Percentiles rank a stretch among this genome's conserved stretches.
Conservation (phyloP, 306 rosid genomes). For the Malus fusca region DNA sequence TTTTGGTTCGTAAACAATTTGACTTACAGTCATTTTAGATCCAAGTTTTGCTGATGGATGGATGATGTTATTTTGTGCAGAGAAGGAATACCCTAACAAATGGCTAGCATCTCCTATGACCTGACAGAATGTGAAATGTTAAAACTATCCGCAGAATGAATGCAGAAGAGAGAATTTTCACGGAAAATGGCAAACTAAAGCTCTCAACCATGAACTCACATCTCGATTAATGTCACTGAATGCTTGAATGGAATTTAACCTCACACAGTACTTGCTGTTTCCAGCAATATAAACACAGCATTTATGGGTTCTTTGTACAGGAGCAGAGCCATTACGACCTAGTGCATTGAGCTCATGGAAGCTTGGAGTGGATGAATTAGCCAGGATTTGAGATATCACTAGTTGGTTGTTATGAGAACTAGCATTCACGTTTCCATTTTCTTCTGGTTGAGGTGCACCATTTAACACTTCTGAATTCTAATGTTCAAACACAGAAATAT, state of each 20-base stretch:
- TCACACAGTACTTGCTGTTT: constrained; percentile 69
- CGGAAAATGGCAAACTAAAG: background rate
- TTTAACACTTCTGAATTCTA: constrained; percentile 73
- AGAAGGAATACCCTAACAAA: constrained; percentile 87
- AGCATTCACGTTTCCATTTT: constrained; percentile 63
- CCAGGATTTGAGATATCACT: constrained; percentile 54
- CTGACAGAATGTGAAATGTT: constrained; percentile 31
- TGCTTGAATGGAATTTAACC: constrained; percentile 86
- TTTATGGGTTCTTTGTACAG: constrained; percentile 60
- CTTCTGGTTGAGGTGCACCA: constrained; percentile 60
- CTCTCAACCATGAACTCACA: constrained; percentile 49
- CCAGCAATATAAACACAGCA: constrained; percentile 89
- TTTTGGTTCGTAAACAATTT: background rate
- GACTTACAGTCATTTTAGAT: constrained; percentile 82
- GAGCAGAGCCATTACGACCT: constrained; percentile 40
- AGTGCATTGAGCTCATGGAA: constrained; percentile 51
- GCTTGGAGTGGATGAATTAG: constrained; percentile 72
- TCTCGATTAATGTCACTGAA: constrained; percentile 87
- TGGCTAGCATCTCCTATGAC: constrained; percentile 80
- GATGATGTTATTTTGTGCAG: constrained; percentile 76
- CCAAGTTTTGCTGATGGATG: constrained; percentile 87
- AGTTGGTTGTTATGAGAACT: constrained; percentile 54
- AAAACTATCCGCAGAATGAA: constrained; percentile 11
- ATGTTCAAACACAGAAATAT: constrained; percentile 31
- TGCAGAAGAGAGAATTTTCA: background rate